A percentile compares a stretch with the other conserved stretches of the same genome.
These are phyloP conservation scores for Porogramme epimiltina DNA, from an alignment of 1,284 basidiomycete genomes.

Conservation along the genomic window DNA sequence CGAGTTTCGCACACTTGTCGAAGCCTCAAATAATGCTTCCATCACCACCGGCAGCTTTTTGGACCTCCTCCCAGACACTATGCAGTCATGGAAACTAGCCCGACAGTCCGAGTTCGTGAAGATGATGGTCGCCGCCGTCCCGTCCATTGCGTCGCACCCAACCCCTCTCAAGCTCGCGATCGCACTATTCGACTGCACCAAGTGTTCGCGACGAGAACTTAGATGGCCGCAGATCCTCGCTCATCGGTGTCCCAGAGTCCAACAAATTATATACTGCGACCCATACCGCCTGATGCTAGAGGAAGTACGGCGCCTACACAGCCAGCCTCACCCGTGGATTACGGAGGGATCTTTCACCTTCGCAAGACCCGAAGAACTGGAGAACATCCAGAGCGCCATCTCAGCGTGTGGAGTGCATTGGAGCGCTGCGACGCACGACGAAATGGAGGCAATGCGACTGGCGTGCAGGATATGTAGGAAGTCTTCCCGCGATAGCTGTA, in stretches of 20 bases:
- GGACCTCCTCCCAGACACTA: too few species aligned
- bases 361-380: not conserved
- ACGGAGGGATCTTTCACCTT: too few species aligned
- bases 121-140: too few species aligned
- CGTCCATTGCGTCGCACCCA: too few species aligned
- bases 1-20: not conserved
- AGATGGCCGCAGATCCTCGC: conserved; percentile 12
- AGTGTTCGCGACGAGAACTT: not conserved
- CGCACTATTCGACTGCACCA: conserved; percentile 2
- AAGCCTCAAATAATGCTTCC: not conserved
- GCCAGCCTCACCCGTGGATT: too few species aligned
- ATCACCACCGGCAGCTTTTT: too few species aligned
- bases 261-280: too few species aligned
- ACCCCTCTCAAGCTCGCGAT: conserved; percentile 7
- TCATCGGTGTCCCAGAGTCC: conserved; percentile 3
- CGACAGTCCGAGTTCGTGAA: too few species aligned
- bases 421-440: conserved; percentile 36
- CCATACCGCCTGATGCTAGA: too few species aligned
- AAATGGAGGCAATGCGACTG: conserved; percentile 46
- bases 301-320: too few species aligned
- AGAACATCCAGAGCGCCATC: conserved; percentile 36
- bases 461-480: not conserved
- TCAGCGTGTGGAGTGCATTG: conserved; percentile 42
- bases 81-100: too few species aligned
- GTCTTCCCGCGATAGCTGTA: not conserved